A percentile compares a stretch with the other conserved stretches of the same genome.
Evolutionary conservation across 2,329 filamentous ascomycete genomes (phyloP).

Genomic region (Penicillium crustosum): DNA sequence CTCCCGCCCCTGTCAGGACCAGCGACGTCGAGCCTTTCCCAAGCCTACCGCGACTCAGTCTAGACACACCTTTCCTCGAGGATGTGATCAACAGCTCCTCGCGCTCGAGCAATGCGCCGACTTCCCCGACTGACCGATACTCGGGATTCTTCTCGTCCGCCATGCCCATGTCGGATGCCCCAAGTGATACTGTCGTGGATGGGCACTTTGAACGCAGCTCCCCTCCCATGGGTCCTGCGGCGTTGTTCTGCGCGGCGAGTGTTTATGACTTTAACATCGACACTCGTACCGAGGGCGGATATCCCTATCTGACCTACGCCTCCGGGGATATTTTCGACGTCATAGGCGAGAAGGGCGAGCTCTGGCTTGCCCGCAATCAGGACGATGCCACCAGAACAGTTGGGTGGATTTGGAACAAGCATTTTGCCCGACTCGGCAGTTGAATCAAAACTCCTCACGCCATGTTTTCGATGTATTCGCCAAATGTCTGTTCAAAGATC

Average conservation of each 20-base stretch:
- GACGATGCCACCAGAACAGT: conserved; percentile 77
- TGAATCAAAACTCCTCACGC: conserved; percentile 11
- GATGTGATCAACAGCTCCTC: conserved; percentile 39
- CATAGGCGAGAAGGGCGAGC: conserved; percentile 92
- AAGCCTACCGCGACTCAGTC: conserved; percentile 44
- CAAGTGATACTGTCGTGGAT: conserved; percentile 29
- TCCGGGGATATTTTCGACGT: conserved; percentile 93
- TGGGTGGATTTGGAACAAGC: conserved; percentile 99
- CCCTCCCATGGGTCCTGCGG: conserved; percentile 51
- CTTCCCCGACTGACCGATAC: conserved; percentile 55
- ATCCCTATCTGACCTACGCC: conserved; percentile 93
- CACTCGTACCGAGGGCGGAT: conserved; percentile 87
- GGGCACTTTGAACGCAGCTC: conserved; percentile 44
- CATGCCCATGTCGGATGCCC: conserved; percentile 72
- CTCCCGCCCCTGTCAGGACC: conserved; percentile 14
- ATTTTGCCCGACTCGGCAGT: conserved; percentile 67
- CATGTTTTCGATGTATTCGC: not conserved
- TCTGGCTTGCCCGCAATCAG: conserved; percentile 97
- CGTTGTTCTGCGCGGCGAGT: conserved; percentile 88
- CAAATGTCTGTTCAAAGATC: not conserved
- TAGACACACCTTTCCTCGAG: conserved; percentile 48
- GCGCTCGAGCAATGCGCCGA: conserved; percentile 27
- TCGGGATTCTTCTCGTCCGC: conserved; percentile 85
- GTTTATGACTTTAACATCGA: conserved; percentile 98
- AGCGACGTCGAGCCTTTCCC: conserved; percentile 35